Percentiles rank a stretch among this genome's conserved stretches.
phyloP scores from a whole-genome alignment of 352 stramenopile genomes.

The Phytophthora palmivora region DNA sequence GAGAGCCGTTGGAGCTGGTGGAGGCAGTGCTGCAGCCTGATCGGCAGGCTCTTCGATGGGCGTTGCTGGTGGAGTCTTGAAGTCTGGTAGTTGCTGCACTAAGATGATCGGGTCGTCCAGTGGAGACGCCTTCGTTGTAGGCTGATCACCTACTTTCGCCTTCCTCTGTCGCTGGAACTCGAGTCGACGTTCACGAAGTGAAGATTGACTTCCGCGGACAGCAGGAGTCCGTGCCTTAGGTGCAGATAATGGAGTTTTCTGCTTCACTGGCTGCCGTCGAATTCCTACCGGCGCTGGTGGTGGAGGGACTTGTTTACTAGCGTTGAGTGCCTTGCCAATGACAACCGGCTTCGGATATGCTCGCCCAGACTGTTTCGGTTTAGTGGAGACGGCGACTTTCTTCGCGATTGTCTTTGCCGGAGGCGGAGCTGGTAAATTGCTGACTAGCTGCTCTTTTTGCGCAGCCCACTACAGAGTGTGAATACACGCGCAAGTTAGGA shows the following conservation, averaged over 20 bases:
- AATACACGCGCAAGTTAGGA: constrained; percentile 1
- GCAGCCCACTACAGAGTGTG: constrained; percentile 44
- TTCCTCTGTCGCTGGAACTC: constrained; percentile 53
- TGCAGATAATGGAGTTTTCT: constrained; percentile 14
- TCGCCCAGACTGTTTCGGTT: constrained; percentile 16
- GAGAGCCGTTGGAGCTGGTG: constrained; percentile 29
- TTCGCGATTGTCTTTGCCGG: constrained; percentile 17
- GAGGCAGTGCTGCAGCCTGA: constrained; percentile 17
- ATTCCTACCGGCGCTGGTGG: constrained; percentile 21
- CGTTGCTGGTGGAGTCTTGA: constrained; percentile 15
- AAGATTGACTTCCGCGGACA: constrained; percentile 16
- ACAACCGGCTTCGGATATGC: constrained; percentile 30
- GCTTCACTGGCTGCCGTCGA: constrained; percentile 17
- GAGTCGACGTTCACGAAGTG: constrained; percentile 30
- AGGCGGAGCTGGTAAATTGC: constrained; percentile 28
- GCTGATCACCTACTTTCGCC: constrained; percentile 22
- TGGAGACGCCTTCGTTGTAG: constrained; percentile 25
- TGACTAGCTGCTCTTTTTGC: constrained; percentile 49
- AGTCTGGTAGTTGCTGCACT: constrained; percentile 70
- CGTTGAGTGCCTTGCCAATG: constrained; percentile 9
- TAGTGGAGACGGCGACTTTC: constrained; percentile 13
- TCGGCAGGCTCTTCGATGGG: background rate
- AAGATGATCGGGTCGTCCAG: constrained; percentile 77
- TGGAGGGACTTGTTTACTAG: constrained; percentile 16
- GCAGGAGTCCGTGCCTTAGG: constrained; percentile 12